Evolutionary conservation across 164 flowering plant genomes (phyloP), one percentile per base, ranked within the genome.

Genomic region (Liriodendron chinense): DNA sequence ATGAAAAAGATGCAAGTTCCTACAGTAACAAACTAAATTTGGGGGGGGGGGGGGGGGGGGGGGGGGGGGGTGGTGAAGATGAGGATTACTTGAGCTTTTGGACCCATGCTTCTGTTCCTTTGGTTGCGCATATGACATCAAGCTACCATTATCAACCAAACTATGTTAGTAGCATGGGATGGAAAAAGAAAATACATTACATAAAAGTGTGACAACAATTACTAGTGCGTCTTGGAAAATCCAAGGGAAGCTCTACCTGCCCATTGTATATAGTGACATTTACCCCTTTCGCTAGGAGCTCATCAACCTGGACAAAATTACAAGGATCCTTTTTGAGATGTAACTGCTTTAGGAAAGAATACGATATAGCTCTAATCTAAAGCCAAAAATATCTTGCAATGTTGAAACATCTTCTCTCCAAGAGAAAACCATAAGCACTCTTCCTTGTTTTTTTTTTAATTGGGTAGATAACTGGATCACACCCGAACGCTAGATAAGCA

Each of bases 51-150:
- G 34, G n/a, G n/a, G 6, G 24, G 67, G 22, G 47, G 61, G 21
- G 16, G 48, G 12, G 34, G 6, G 24, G 67, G 22, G 47, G 61
- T 21, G 16, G 48, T 7, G 34, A 34, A 67, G 48, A 16, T 8
- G 59, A 23, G 20, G 2, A 74, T 81, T 85, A 94, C 98, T 87
- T 88, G 82, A 94, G 96, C 85, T 94, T 92, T 74, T 86, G 80
- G 66, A 94, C 78, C 98, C 98, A 94, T 76, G 94, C 92, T 83
- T 94, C 89, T 20, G 92, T 84, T 57, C 98, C 98, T 79, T 85
- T 92, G 53, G 97, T 92, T 73, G 94, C 72, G 79, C 98, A 94
- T 21, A 94, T 94, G 56, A 94, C 79, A 85, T 94, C 98, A 76
- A 94, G 77, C 97, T 94, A 74, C 82, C 84, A 68, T 24, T 50